Base-by-base conservation (phyloP, 2,329 filamentous ascomycete species). In the Verticillium nonalfalfae region DNA sequence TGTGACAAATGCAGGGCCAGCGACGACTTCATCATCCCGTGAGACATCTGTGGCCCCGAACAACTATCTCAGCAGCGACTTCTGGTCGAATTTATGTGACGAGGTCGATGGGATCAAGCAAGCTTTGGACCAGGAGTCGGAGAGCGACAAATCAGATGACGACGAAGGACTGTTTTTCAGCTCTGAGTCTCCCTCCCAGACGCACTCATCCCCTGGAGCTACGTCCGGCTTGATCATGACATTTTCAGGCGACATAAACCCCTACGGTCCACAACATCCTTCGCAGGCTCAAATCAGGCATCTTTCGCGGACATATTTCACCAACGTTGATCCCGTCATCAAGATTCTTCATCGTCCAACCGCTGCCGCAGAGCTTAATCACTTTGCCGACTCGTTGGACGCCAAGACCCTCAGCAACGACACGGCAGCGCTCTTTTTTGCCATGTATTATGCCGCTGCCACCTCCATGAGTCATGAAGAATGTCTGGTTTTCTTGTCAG, bases 301-400 rank as follows among this genome's bases (percentile, higher is more conserved):
- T 34, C 69, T 80, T 14, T 72, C 73, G 59, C 60, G 67, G 1
- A 69, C 70, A 11, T 80, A 74, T 65, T 74, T 73, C 59, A 67
- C 68, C 36, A 79, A 77, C 34, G 75, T 79, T 18, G 78, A 80
- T 52, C 73, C 76, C 57, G 69, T 78, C 38, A 67, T 80, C 62
- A 80, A 80, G 66, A 71, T 80, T 36, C 63, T 80, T 4, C 78
- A 80, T 63, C 71, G 73, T n/a, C 78, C 78, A 3, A 78, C 76
- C 1, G 45, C 66, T 76, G 65, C 65, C 14, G 67, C 65, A 1
- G 64, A 69, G 38, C 63, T 76, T 5, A 64, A 71, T 33, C 55
- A 61, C 0, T 71, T 77, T 26, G 60, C 63, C 6, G 66, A 68
- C 14, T 13, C 45, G 5, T 11, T 50, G 11, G 67, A 63, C 54